These are phyloP conservation scores for Irineochytrium annulatum DNA, from an alignment of 192 early-diverging fungal genomes.

Conservation along the genomic window DNA sequence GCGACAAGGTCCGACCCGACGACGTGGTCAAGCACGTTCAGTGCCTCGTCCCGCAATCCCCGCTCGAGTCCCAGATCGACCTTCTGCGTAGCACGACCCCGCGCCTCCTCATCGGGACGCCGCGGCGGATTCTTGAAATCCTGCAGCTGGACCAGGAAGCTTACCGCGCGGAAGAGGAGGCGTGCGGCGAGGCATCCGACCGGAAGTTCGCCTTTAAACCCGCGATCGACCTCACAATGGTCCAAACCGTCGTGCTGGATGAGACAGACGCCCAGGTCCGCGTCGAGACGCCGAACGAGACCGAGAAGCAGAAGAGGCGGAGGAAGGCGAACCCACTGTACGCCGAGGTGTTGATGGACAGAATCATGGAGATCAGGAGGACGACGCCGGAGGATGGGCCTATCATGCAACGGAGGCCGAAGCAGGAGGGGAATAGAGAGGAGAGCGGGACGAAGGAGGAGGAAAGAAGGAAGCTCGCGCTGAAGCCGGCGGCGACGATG, in stretches of 20 bases:
- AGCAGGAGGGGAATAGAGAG: constrained; percentile 3
- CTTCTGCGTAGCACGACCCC: constrained; percentile 20
- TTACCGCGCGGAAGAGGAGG: not conserved
- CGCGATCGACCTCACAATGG: constrained; percentile 21
- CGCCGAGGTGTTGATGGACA: constrained; percentile 32
- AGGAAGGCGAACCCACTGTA: constrained; percentile 29
- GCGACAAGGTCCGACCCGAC: not conserved
- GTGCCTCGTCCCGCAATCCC: constrained; percentile 26
- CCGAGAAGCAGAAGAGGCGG: constrained; percentile 26
- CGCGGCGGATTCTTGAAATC: constrained; percentile 27
- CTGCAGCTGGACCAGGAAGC: not conserved
- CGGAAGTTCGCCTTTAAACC: too few species aligned
- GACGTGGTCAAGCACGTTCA: constrained; percentile 31
- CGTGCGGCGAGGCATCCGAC: too few species aligned
- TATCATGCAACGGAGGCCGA: not conserved
- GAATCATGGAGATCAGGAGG: constrained; percentile 24
- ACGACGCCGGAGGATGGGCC: constrained; percentile 11
- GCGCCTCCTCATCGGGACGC: constrained; percentile 42
- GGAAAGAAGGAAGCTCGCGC: constrained; percentile 2
- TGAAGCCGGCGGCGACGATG: not conserved
- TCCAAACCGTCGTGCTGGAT: constrained; percentile 45
- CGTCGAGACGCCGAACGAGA: constrained; percentile 22
- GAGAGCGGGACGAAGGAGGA: not conserved
- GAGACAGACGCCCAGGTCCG: constrained; percentile 40
- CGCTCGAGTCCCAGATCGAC: constrained; percentile 19